These are phyloP conservation scores for Euphorbia pulcherrima DNA, from an alignment of 345 rosid species.

Conservation along the genomic window DNA sequence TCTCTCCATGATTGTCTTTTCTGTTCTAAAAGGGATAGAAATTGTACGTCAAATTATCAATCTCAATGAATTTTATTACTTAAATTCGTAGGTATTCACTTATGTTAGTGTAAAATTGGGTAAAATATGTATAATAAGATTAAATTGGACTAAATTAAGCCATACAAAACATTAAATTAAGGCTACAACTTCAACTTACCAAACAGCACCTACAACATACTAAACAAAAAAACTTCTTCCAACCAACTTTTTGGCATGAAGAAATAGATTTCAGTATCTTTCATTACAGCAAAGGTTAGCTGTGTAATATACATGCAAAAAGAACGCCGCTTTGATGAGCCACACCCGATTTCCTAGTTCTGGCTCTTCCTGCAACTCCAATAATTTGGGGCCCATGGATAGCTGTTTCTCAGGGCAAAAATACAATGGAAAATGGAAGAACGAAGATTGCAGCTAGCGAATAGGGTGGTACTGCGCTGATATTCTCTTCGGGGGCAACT, in stretches of 20 bases:
- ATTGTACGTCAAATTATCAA: no score
- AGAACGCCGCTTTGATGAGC: constrained; percentile 26
- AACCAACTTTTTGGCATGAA: constrained; percentile 11
- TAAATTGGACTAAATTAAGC: no score
- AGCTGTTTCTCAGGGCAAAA: constrained; percentile 10
- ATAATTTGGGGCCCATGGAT: constrained; percentile 15
- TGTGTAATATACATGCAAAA: constrained; percentile 23
- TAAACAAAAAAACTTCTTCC: neutral
- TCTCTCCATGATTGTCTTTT: no score
- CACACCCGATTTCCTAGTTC: constrained; percentile 23
- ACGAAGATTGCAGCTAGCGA: constrained; percentile 34
- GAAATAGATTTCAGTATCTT: constrained; percentile 9
- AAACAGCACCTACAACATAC: constrained; percentile 4
- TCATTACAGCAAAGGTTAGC: constrained; percentile 19
- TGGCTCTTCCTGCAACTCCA: constrained; percentile 21
- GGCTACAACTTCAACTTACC: neutral
- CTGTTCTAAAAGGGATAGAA: no score
- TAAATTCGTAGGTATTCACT: no score
- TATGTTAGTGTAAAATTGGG: no score
- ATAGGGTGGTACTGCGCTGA: constrained; percentile 94
- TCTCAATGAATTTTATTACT: no score
- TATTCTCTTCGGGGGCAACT: constrained; percentile 90
- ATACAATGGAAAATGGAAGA: constrained; percentile 9
- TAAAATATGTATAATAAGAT: no score
- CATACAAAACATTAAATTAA: neutral